A percentile compares a stretch with the other conserved stretches of the same genome.
Conservation (phyloP, 139 green algal genomes). For the Mesotaenium endlicherianum region DNA sequence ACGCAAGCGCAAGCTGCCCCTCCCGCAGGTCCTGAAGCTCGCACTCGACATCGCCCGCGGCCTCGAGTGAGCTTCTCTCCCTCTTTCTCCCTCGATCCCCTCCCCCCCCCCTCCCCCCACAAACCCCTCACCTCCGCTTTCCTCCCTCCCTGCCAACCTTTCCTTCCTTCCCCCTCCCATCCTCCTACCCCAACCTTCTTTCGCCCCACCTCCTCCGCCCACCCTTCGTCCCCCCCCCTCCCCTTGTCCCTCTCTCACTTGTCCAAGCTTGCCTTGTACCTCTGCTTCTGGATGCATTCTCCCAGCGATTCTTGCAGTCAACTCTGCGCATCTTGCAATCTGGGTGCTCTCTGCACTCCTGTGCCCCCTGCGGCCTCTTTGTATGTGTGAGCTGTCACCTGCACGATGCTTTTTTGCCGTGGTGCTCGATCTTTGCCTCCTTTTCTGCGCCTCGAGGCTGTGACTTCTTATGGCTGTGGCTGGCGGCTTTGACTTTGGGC, state of each 20-base stretch:
- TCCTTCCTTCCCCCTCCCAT: background rate
- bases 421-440: background rate
- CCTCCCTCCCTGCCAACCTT: background rate
- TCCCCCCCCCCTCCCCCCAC: background rate
- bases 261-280: background rate
- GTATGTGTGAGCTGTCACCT: background rate
- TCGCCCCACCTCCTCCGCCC: background rate
- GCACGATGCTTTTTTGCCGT: background rate
- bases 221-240: background rate
- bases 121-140: background rate
- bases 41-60: slow-evolving; percentile 34
- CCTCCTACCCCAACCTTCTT: background rate
- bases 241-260: background rate
- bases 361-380: background rate
- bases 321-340: background rate
- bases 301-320: background rate
- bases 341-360: background rate
- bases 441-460: no score
- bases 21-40: background rate
- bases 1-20: background rate
- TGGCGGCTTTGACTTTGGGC: no score
- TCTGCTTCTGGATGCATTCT: background rate
- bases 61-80: slow-evolving; percentile 5
- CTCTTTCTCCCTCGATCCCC: background rate
- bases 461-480: no score